A percentile compares a stretch with the other conserved stretches of the same genome.
phyloP scores from a whole-genome alignment of 1,284 basidiomycete genomes.

The Rugiboletus extremiorientalis region DNA sequence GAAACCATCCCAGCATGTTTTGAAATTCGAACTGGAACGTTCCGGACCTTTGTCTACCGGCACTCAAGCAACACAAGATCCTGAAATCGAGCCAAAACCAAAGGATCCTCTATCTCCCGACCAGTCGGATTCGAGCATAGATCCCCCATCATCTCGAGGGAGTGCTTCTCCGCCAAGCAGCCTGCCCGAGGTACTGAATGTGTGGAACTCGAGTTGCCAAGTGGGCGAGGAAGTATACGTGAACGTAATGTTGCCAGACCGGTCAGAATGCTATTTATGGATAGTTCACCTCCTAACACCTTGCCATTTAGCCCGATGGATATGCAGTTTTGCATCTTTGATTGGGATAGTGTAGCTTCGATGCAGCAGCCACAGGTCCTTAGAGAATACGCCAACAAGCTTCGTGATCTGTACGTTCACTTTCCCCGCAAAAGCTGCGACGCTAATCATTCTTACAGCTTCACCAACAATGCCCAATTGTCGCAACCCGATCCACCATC shows the following conservation, averaged over 20 bases:
- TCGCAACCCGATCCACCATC: slow-evolving; percentile 54
- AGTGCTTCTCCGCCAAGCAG: background rate
- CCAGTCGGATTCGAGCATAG: background rate
- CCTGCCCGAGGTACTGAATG: background rate
- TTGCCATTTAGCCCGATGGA: slow-evolving; percentile 47
- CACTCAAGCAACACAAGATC: background rate
- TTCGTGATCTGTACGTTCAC: slow-evolving; percentile 47
- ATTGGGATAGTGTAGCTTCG: slow-evolving; percentile 31
- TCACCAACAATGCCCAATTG: slow-evolving; percentile 26
- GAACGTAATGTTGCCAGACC: slow-evolving; percentile 58
- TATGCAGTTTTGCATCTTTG: slow-evolving; percentile 44
- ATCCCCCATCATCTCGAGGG: background rate
- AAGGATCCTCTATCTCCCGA: background rate
- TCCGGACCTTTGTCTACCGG: background rate
- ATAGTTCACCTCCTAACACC: slow-evolving; percentile 8
- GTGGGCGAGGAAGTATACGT: slow-evolving; percentile 32
- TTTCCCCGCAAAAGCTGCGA: background rate
- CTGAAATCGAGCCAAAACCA: background rate
- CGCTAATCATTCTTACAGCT: slow-evolving; percentile 23
- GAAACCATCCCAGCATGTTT: slow-evolving; percentile 18
- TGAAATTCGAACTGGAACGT: slow-evolving; percentile 42
- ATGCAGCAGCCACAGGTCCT: slow-evolving; percentile 44
- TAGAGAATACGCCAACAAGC: slow-evolving; percentile 40
- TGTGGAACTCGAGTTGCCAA: slow-evolving; percentile 12
- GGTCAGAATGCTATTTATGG: slow-evolving; percentile 38